These are phyloP conservation scores for Funneliformis geosporum DNA, from an alignment of 192 early-diverging fungal genomes.

Conservation along the genomic window DNA sequence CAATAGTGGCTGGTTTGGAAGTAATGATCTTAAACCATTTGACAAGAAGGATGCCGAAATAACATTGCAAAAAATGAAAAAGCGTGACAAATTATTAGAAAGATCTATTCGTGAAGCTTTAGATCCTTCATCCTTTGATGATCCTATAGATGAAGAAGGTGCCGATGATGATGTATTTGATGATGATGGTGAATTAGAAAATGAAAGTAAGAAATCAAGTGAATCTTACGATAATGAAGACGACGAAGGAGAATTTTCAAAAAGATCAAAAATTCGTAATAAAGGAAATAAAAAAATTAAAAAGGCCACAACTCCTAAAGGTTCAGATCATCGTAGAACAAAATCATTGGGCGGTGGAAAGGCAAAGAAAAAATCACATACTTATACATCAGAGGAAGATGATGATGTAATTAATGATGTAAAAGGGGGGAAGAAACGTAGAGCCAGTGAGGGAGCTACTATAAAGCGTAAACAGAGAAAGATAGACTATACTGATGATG, in stretches of 20 bases:
- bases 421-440: slow-evolving; percentile 8
- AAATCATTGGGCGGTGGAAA: not conserved
- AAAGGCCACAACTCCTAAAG: not conserved
- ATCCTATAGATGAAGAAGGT: slow-evolving; percentile 6
- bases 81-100: slow-evolving; percentile 14
- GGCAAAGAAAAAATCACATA: not conserved
- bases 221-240: slow-evolving; percentile 16
- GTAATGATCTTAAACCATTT: slow-evolving; percentile 39
- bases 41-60: slow-evolving; percentile 29
- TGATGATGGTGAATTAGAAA: not conserved
- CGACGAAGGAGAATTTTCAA: not conserved
- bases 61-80: slow-evolving; percentile 21
- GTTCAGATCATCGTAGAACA: not conserved
- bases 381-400: slow-evolving; percentile 11
- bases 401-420: not conserved
- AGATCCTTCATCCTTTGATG: slow-evolving; percentile 20
- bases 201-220: slow-evolving; percentile 12
- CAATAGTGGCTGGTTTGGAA: slow-evolving; percentile 46
- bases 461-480: slow-evolving; percentile 24
- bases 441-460: not conserved
- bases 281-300: not conserved
- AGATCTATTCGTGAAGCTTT: slow-evolving; percentile 30
- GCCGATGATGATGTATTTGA: not conserved
- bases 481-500: slow-evolving; percentile 28
- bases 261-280: slow-evolving; percentile 16